phyloP scores from a whole-genome alignment of 768 basidiomycete genomes.

The Galerina sulciceps region DNA sequence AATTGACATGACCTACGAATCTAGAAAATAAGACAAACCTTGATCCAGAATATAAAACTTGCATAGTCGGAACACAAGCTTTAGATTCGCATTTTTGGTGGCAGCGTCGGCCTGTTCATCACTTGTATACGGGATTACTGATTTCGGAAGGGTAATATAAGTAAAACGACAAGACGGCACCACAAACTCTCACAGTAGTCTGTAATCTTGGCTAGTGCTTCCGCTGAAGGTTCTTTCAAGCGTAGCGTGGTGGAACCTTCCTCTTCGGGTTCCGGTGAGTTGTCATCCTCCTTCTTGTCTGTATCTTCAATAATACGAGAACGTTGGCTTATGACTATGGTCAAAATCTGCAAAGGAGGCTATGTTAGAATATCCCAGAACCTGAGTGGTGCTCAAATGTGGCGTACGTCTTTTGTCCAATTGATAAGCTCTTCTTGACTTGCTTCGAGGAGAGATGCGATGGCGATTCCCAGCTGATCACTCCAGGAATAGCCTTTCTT shows the following conservation, averaged over 20 bases:
- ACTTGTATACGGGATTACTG: conserved; percentile 77
- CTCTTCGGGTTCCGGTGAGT: conserved; percentile 34
- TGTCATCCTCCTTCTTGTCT: conserved; percentile 46
- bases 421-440: conserved; percentile 68
- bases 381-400: not conserved
- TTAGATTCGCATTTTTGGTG: conserved; percentile 77
- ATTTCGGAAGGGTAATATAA: not conserved
- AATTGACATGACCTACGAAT: conserved; percentile 6
- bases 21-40: conserved; percentile 44
- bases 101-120: conserved; percentile 81
- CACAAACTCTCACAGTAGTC: conserved; percentile 69
- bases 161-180: not conserved
- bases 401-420: conserved; percentile 81
- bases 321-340: conserved; percentile 61
- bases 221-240: conserved; percentile 60
- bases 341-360: conserved; percentile 54
- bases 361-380: not conserved
- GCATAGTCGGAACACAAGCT: conserved; percentile 82
- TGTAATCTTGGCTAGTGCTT: conserved; percentile 68
- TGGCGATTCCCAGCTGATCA: conserved; percentile 87
- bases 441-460: conserved; percentile 72
- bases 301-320: conserved; percentile 64
- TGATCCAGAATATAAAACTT: conserved; percentile 72
- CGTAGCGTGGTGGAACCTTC: conserved; percentile 31
- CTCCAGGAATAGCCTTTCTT: conserved; percentile 90